A percentile compares a stretch with the other conserved stretches of the same genome.
phyloP scores from a whole-genome alignment of 768 basidiomycete genomes.

The Boletus rubescentipes region DNA sequence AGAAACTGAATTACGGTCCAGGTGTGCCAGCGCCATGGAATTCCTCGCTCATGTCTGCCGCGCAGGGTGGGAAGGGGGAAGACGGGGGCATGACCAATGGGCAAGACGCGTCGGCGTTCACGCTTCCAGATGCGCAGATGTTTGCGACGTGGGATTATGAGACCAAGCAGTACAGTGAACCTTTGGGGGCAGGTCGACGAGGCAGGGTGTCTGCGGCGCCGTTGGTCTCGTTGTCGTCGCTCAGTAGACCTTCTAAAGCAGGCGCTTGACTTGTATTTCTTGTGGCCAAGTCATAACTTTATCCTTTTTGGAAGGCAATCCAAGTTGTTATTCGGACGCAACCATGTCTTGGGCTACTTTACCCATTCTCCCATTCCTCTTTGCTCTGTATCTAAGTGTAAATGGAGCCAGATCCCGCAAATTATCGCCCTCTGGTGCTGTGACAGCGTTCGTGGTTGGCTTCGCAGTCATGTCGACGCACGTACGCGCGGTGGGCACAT shows the following conservation, averaged over 20 bases:
- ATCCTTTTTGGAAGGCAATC: background rate
- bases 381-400: slow-evolving; percentile 54
- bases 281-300: too few relatives aligned
- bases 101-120: slow-evolving; percentile 29
- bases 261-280: slow-evolving; percentile 18
- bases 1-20: slow-evolving; percentile 42
- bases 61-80: slow-evolving; percentile 25
- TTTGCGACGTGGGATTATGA: slow-evolving; percentile 54
- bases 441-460: slow-evolving; percentile 76
- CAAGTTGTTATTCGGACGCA: too few relatives aligned
- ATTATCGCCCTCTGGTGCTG: slow-evolving; percentile 72
- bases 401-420: slow-evolving; percentile 77
- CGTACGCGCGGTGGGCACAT: slow-evolving; percentile 59
- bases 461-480: slow-evolving; percentile 70
- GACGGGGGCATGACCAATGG: slow-evolving; percentile 20
- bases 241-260: slow-evolving; percentile 23
- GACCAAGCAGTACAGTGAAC: slow-evolving; percentile 40
- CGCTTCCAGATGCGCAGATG: slow-evolving; percentile 47
- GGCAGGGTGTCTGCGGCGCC: slow-evolving; percentile 19
- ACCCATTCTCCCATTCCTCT: slow-evolving; percentile 40
- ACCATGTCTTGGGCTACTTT: slow-evolving; percentile 30
- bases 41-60: slow-evolving; percentile 25
- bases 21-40: slow-evolving; percentile 47
- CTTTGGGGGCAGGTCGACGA: slow-evolving; percentile 32
- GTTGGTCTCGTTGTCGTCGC: slow-evolving; percentile 21